Evolutionary conservation across 2,329 filamentous ascomycete species (phyloP).

Genomic region (Aspergillus sp.): DNA sequence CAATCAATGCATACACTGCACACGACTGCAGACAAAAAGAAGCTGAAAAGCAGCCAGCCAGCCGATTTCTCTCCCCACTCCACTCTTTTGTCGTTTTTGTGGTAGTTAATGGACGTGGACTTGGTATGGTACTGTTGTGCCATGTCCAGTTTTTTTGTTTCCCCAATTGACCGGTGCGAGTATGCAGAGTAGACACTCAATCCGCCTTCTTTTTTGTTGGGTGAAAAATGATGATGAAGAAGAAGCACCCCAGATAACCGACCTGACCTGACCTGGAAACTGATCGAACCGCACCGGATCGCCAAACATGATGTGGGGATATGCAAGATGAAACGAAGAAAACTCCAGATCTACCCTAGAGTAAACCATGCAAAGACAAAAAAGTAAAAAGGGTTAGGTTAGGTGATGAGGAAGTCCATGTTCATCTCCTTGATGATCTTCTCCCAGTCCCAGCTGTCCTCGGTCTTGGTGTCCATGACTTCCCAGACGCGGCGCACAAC

Average conservation of each 20-base stretch:
- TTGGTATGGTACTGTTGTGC: neutral
- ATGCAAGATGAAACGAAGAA: slow-evolving; percentile 11
- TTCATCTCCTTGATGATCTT: slow-evolving; percentile 61
- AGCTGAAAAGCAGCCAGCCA: neutral
- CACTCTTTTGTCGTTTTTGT: neutral
- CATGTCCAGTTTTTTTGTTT: slow-evolving; percentile 1
- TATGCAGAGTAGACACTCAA: neutral
- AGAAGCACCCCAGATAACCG: slow-evolving; percentile 8
- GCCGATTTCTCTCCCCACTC: neutral
- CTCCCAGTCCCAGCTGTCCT: slow-evolving; percentile 68
- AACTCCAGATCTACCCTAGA: slow-evolving; percentile 4
- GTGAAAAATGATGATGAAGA: neutral
- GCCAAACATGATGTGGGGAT: slow-evolving; percentile 23
- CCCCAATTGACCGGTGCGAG: slow-evolving; percentile 2
- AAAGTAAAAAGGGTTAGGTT: slow-evolving; percentile 41
- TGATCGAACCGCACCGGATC: neutral
- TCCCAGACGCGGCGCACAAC: slow-evolving; percentile 63
- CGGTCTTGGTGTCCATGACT: slow-evolving; percentile 61
- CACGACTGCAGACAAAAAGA: neutral
- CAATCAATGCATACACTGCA: slow-evolving; percentile 2
- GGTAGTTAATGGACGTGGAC: neutral
- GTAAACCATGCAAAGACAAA: slow-evolving; percentile 17
- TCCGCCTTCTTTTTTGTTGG: slow-evolving; percentile 2
- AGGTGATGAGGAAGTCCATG: slow-evolving; percentile 66
- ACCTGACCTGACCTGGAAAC: neutral